These are phyloP conservation scores for Aspergillus quadrilineatus DNA, from an alignment of 2,329 filamentous ascomycete species.

Conservation along the genomic window DNA sequence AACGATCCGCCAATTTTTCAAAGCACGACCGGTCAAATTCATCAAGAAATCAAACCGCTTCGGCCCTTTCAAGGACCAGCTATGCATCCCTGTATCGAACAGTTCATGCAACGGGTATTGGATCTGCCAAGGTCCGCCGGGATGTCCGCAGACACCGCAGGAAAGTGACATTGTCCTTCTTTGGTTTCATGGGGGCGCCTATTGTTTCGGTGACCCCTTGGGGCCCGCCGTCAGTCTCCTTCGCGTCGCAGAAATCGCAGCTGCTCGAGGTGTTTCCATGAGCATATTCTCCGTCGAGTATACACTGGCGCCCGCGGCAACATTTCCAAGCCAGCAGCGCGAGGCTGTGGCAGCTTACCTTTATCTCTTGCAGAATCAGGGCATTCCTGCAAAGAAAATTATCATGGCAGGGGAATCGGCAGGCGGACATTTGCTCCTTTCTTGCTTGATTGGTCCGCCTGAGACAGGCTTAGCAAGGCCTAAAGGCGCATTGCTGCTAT, in stretches of 20 bases:
- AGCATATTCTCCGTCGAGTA: constrained; percentile 1
- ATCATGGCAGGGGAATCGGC: constrained; percentile 2
- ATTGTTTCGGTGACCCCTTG: background rate
- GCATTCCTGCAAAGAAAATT: background rate
- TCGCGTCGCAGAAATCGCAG: constrained; percentile 1
- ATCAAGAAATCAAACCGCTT: constrained; percentile 1
- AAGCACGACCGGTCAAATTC: background rate
- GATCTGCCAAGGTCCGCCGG: constrained; percentile 4
- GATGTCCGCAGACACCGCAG: background rate
- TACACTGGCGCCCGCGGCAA: background rate
- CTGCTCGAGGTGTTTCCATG: background rate
- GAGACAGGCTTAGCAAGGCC: background rate
- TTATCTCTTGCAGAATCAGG: background rate
- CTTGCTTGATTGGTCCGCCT: background rate
- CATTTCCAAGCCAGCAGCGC: constrained; percentile 2
- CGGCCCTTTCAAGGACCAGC: background rate
- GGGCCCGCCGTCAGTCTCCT: background rate
- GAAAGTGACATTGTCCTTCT: background rate
- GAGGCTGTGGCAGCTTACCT: constrained; percentile 3
- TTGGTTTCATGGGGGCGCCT: constrained; percentile 4
- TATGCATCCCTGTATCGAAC: background rate
- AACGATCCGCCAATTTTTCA: background rate
- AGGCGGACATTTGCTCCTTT: background rate
- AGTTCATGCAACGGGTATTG: background rate
- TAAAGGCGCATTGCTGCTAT: background rate